Percentiles rank a stretch among this genome's conserved stretches.
These are phyloP conservation scores for Hypoxylon fuscum DNA, from an alignment of 495 filamentous ascomycete species.

Conservation along the genomic window DNA sequence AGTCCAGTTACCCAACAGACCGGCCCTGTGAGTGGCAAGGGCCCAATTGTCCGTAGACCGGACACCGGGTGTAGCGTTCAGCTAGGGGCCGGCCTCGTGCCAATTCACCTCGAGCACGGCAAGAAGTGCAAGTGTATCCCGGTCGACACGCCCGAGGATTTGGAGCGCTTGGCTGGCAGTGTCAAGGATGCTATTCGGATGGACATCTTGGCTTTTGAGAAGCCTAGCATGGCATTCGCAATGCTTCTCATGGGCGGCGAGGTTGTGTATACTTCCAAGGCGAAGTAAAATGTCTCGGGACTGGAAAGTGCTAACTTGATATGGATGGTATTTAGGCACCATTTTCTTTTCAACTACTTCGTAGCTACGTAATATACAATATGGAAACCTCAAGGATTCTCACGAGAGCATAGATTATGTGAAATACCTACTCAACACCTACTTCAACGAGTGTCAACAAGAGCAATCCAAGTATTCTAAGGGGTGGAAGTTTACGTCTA, in stretches of 20 bases:
- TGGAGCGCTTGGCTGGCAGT: conserved; percentile 1
- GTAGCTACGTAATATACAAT: too few species aligned
- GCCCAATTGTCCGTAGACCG: conserved; percentile 11
- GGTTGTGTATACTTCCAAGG: conserved; percentile 1
- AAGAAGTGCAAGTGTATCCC: conserved; percentile 29
- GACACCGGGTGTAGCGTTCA: conserved; percentile 26
- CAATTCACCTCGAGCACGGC: conserved; percentile 1
- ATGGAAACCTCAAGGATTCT: too few species aligned
- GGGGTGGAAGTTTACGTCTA: too few species aligned
- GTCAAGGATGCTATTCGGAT: conserved; percentile 9
- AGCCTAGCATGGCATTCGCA: conserved; percentile 18
- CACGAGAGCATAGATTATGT: too few species aligned
- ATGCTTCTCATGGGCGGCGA: conserved; percentile 24
- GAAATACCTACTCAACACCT: too few species aligned
- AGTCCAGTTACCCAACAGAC: background rate
- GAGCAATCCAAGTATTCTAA: too few species aligned
- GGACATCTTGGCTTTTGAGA: conserved; percentile 17
- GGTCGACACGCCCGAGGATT: background rate
- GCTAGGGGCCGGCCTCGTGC: conserved; percentile 10
- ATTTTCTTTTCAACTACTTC: too few species aligned
- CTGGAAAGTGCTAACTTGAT: too few species aligned
- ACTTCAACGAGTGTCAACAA: too few species aligned
- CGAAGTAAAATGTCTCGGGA: background rate
- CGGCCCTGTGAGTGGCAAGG: background rate
- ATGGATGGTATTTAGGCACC: too few species aligned